A percentile compares a stretch with the other conserved stretches of the same genome.
phyloP scores from a whole-genome alignment of 345 rosid species.

The Citrus sinensis region DVS_A1.0 CM039166.1:19228001-19228500 shows the following conservation, averaged over 20 bases:
- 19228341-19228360: constrained; percentile 26
- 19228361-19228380: constrained; percentile 33
- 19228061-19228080: constrained; percentile 48
- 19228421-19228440: constrained; percentile 11
- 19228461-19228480: constrained; percentile 43
- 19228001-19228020: constrained; percentile 88
- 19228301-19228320: constrained; percentile 42
- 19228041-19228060: constrained; percentile 89
- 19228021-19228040: constrained; percentile 75
- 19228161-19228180: neutral
- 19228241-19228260: neutral
- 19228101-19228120: neutral
- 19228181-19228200: neutral
- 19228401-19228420: constrained; percentile 9
- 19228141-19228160: neutral
- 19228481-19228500: constrained; percentile 32
- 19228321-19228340: constrained; percentile 43
- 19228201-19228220: neutral
- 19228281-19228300: constrained; percentile 5
- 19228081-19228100: constrained; percentile 37
- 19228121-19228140: neutral
- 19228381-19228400: constrained; percentile 36
- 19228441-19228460: constrained; percentile 10
- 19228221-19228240: neutral
- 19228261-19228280: neutral